Conservation (phyloP, 2,329 filamentous ascomycete species). For the Pochonia chlamydosporia region DNA sequence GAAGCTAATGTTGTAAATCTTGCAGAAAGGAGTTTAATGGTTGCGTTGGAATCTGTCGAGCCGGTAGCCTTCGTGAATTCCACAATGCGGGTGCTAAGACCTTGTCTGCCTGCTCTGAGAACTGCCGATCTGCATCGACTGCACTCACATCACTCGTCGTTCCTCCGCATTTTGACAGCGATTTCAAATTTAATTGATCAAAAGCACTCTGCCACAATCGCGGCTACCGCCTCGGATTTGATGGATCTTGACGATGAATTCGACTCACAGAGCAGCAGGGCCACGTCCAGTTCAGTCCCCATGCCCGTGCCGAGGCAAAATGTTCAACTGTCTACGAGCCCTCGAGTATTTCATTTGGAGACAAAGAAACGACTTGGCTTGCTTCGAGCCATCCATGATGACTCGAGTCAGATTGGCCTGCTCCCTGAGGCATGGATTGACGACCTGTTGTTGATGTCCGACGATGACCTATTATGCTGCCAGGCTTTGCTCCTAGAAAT, state of each 20-base stretch:
- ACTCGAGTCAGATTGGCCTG: constrained; percentile 39
- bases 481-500: constrained; percentile 45
- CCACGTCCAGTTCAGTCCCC: constrained; percentile 28
- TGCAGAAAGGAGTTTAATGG: constrained; percentile 32
- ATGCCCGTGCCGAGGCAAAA: constrained; percentile 42
- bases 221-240: constrained; percentile 38
- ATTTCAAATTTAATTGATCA: constrained; percentile 25
- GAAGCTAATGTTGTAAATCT: constrained; percentile 36
- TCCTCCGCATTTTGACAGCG: constrained; percentile 38
- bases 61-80: constrained; percentile 39
- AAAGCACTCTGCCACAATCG: constrained; percentile 15
- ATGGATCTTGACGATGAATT: constrained; percentile 67
- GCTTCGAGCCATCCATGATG: constrained; percentile 35
- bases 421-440: constrained; percentile 47
- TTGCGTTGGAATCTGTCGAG: constrained; percentile 38
- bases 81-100: constrained; percentile 37
- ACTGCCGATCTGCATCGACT: constrained; percentile 31
- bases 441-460: constrained; percentile 39
- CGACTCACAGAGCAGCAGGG: constrained; percentile 51
- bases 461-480: constrained; percentile 50
- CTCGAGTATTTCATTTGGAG: constrained; percentile 41
- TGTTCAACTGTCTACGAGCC: constrained; percentile 33
- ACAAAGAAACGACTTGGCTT: constrained; percentile 40
- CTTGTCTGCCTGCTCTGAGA: constrained; percentile 40
- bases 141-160: constrained; percentile 29